Evolutionary conservation across 2,329 filamentous ascomycete genomes (phyloP).

Genomic region (Tolypocladium nubicola): DNA sequence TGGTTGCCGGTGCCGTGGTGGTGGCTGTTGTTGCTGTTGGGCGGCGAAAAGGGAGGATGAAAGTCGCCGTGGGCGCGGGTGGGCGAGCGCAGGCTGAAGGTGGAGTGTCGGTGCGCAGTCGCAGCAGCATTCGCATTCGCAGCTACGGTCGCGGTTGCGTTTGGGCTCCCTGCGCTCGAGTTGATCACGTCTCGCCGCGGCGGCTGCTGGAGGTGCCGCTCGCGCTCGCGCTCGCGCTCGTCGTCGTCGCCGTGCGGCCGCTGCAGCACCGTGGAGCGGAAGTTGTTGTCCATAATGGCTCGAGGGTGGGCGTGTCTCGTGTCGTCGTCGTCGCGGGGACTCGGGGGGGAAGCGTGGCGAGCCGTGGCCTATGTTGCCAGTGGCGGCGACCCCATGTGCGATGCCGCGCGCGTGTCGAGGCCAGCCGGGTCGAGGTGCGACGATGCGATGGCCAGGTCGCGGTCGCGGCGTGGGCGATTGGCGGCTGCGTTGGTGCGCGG

Average conservation of each 20-base stretch:
- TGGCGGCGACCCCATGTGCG: not conserved
- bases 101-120: slow-evolving; percentile 27
- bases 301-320: not conserved
- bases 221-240: slow-evolving; percentile 1
- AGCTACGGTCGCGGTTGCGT: not conserved
- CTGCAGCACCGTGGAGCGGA: slow-evolving; percentile 39
- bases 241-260: slow-evolving; percentile 30
- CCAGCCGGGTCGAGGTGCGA: not conserved
- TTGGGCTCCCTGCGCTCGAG: slow-evolving; percentile 11
- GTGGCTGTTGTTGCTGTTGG: slow-evolving; percentile 10
- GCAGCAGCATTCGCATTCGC: slow-evolving; percentile 5
- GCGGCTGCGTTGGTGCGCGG: not conserved
- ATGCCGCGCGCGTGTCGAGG: not conserved
- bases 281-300: slow-evolving; percentile 33
- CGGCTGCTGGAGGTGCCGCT: slow-evolving; percentile 18
- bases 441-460: not conserved
- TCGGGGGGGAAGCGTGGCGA: not conserved
- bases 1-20: slow-evolving; percentile 14
- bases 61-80: slow-evolving; percentile 33
- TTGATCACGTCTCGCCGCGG: slow-evolving; percentile 38
- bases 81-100: slow-evolving; percentile 40
- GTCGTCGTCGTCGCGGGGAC: not conserved
- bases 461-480: not conserved
- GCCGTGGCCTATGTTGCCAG: not conserved
- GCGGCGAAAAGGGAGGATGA: slow-evolving; percentile 17